A percentile compares a stretch with the other conserved stretches of the same genome.
Evolutionary conservation across 1,284 basidiomycete genomes (phyloP).

Genomic region (Schizopora paradoxa): DNA sequence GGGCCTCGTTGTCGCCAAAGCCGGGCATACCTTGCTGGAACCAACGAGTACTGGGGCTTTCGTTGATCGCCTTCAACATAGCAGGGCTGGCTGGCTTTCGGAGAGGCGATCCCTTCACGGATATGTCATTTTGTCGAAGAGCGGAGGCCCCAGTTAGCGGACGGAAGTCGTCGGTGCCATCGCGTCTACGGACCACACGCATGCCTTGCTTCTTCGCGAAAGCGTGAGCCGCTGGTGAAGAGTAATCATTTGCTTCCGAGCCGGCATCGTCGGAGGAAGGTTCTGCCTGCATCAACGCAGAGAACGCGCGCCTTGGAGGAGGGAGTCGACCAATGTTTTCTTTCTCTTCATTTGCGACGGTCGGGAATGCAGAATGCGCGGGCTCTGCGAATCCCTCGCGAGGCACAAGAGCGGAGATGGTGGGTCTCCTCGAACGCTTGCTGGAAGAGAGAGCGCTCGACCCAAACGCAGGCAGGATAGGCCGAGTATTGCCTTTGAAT

Average conservation of each 20-base stretch:
- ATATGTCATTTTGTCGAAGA: conserved; percentile 35
- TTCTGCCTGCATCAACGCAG: conserved; percentile 55
- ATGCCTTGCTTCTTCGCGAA: conserved; percentile 69
- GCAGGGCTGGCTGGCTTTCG: conserved; percentile 6
- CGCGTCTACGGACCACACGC: conserved; percentile 67
- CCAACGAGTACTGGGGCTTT: conserved; percentile 52
- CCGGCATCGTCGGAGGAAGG: conserved; percentile 51
- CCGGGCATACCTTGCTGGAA: conserved; percentile 57
- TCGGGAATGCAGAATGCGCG: conserved; percentile 24
- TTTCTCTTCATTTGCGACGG: conserved; percentile 21
- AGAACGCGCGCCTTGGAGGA: conserved; percentile 65
- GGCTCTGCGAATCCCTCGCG: conserved; percentile 37
- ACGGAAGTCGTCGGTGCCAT: conserved; percentile 73
- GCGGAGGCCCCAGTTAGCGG: conserved; percentile 59
- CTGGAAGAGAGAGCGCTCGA: conserved; percentile 32
- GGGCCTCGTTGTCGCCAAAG: conserved; percentile 89
- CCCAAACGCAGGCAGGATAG: conserved; percentile 1
- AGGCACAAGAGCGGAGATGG: conserved; percentile 56
- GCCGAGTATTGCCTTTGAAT: conserved; percentile 46
- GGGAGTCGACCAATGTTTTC: conserved; percentile 32
- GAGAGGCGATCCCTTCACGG: conserved; percentile 13
- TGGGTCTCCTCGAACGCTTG: conserved; percentile 60
- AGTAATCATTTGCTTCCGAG: conserved; percentile 59
- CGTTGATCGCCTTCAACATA: conserved; percentile 19
- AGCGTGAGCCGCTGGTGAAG: conserved; percentile 65